Evolutionary conservation across 352 stramenopile species (phyloP).

Genomic region (Globisporangium paroecandrum): DNA sequence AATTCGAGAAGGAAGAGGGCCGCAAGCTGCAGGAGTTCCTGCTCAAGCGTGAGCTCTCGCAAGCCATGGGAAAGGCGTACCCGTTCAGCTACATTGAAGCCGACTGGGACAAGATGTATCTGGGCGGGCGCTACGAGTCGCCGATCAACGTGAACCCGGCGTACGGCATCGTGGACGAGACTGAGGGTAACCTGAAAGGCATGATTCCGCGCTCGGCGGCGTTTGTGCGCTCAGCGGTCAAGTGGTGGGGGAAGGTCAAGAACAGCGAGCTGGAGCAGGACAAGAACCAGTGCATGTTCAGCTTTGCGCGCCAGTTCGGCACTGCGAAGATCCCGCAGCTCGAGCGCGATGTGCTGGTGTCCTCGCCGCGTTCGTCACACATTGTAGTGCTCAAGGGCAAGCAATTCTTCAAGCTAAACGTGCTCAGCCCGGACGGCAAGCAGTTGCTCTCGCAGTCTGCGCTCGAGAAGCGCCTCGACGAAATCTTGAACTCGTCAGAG

Average conservation of each 20-base stretch:
- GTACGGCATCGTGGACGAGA: slow-evolving; percentile 83
- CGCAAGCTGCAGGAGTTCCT: slow-evolving; percentile 58
- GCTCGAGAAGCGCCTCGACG: slow-evolving; percentile 60
- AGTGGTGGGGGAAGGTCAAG: slow-evolving; percentile 90
- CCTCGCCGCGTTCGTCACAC: slow-evolving; percentile 73
- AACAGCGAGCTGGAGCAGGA: slow-evolving; percentile 85
- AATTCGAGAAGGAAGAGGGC: slow-evolving; percentile 51
- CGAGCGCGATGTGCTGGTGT: slow-evolving; percentile 70
- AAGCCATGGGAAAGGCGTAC: slow-evolving; percentile 80
- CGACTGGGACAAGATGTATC: slow-evolving; percentile 91
- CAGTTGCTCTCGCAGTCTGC: slow-evolving; percentile 69
- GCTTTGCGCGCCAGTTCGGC: slow-evolving; percentile 85
- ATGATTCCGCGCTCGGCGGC: slow-evolving; percentile 69
- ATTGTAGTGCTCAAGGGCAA: slow-evolving; percentile 88
- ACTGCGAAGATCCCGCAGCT: slow-evolving; percentile 79
- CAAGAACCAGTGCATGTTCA: slow-evolving; percentile 88
- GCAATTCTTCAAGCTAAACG: slow-evolving; percentile 80
- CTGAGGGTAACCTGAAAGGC: slow-evolving; percentile 62
- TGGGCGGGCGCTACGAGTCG: slow-evolving; percentile 84
- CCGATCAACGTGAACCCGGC: slow-evolving; percentile 91
- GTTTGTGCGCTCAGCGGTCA: slow-evolving; percentile 79
- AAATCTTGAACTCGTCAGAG: slow-evolving; percentile 57
- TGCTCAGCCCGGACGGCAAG: slow-evolving; percentile 81
- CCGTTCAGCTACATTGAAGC: slow-evolving; percentile 93
- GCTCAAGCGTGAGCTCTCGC: slow-evolving; percentile 68